These are phyloP conservation scores for Nowakowskiella sp. DNA, from an alignment of 192 early-diverging fungal species.

Conservation along the genomic window DNA sequence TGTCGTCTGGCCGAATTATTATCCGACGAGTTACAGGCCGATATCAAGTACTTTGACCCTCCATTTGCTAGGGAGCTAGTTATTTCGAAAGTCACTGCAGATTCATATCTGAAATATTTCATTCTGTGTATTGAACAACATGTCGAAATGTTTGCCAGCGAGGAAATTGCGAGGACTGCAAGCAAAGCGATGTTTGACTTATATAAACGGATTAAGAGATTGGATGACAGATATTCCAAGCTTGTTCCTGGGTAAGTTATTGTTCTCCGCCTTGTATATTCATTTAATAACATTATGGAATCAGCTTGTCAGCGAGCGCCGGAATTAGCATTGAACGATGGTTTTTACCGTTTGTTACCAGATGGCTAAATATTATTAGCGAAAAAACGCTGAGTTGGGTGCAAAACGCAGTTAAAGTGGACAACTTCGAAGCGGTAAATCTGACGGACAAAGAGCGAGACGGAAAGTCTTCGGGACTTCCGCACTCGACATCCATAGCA, in stretches of 20 bases:
- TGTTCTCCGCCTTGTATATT: neutral
- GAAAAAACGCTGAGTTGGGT: conserved; percentile 13
- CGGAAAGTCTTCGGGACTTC: neutral
- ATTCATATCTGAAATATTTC: conserved; percentile 16
- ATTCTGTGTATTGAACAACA: conserved; percentile 10
- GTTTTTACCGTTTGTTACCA: conserved; percentile 13
- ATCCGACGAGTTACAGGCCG: conserved; percentile 11
- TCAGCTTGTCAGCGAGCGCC: conserved; percentile 14
- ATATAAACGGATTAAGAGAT: conserved; percentile 3
- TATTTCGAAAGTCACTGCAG: conserved; percentile 9
- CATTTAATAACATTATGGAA: neutral
- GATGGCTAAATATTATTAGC: conserved; percentile 9
- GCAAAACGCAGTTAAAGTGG: conserved; percentile 13
- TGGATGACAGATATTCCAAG: conserved; percentile 13
- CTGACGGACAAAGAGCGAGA: neutral
- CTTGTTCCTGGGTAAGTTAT: conserved; percentile 12
- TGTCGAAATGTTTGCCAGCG: conserved; percentile 9
- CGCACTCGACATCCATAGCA: conserved; percentile 8
- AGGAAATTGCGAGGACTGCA: conserved; percentile 10
- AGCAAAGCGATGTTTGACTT: conserved; percentile 7
- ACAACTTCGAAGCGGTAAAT: conserved; percentile 8
- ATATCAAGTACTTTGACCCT: conserved; percentile 9
- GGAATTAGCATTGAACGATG: conserved; percentile 16
- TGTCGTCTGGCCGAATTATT: conserved; percentile 10
- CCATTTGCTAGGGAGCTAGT: conserved; percentile 9